Conservation (phyloP, 225 moss, liverwort and hornwort species). For the Marchantia polymorpha region DNA sequence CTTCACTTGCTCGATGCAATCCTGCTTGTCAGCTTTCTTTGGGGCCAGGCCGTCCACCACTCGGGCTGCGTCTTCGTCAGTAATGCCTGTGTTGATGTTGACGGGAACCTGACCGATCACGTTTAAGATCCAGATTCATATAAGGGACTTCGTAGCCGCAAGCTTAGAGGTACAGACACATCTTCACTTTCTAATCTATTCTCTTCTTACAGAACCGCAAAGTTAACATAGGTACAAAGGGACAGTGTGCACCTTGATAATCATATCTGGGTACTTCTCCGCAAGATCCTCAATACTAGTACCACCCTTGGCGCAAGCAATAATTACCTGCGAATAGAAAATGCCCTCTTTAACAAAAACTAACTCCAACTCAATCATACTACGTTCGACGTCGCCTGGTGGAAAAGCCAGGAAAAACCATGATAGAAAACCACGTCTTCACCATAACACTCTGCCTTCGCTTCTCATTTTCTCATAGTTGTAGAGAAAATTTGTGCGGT, state of each 20-base stretch:
- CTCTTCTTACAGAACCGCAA: background rate
- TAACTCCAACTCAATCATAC: background rate
- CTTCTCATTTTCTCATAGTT: too few relatives aligned
- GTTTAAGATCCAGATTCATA: background rate
- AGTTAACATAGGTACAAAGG: background rate
- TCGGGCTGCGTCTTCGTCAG: constrained; percentile 74
- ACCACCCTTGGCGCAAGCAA: constrained; percentile 95
- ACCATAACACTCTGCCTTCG: too few relatives aligned
- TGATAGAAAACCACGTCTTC: too few relatives aligned
- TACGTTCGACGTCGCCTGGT: background rate
- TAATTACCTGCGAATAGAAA: constrained; percentile 57
- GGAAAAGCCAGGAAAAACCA: too few relatives aligned
- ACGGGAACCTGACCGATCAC: constrained; percentile 61
- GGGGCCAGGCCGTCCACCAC: constrained; percentile 80
- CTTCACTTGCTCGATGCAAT: constrained; percentile 90
- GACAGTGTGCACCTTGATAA: constrained; percentile 62
- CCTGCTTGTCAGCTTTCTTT: constrained; percentile 60
- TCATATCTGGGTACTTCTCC: constrained; percentile 95
- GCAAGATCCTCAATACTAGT: constrained; percentile 99
- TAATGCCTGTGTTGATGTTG: constrained; percentile 73
- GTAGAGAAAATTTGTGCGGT: too few relatives aligned
- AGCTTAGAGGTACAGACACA: background rate
- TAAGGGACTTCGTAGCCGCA: background rate
- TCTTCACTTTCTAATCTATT: too few relatives aligned
- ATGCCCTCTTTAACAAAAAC: background rate